phyloP scores from a whole-genome alignment of 2,329 filamentous ascomycete species.

The Aspergillus pseudonomiae region DNA sequence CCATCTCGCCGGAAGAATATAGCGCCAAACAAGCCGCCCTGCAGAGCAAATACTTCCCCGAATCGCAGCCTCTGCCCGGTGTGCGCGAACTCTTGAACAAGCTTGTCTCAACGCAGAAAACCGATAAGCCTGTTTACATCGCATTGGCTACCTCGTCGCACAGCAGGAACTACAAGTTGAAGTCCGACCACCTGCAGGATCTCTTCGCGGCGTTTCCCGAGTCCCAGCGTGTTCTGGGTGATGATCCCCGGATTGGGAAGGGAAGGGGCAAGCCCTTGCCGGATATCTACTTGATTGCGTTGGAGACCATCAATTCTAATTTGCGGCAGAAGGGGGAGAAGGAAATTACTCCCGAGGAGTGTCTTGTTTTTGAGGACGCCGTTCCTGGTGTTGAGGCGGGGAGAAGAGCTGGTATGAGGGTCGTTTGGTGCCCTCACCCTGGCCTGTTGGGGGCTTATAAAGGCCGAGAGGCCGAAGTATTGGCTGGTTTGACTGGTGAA shows the following conservation, averaged over 20 bases:
- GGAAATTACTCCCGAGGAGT: constrained; percentile 77
- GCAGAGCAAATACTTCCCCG: constrained; percentile 73
- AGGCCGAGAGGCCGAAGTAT: constrained; percentile 75
- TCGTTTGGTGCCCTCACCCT: constrained; percentile 87
- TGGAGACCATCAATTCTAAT: constrained; percentile 80
- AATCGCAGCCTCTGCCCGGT: constrained; percentile 76
- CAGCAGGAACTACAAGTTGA: constrained; percentile 71
- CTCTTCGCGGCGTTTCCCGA: constrained; percentile 64
- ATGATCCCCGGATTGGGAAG: constrained; percentile 74
- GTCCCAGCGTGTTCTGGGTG: constrained; percentile 77
- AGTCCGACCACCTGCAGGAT: constrained; percentile 62
- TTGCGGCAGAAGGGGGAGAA: constrained; percentile 60
- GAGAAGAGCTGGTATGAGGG: constrained; percentile 88
- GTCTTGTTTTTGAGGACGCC: constrained; percentile 93
- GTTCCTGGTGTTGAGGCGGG: constrained; percentile 92
- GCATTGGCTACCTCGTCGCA: constrained; percentile 85
- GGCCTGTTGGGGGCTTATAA: constrained; percentile 74
- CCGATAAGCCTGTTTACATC: constrained; percentile 64
- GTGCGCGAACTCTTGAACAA: constrained; percentile 66
- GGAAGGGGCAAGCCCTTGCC: constrained; percentile 93
- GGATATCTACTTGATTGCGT: constrained; percentile 88
- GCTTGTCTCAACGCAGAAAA: constrained; percentile 37
- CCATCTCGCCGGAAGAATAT: constrained; percentile 73
- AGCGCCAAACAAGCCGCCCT: constrained; percentile 60
- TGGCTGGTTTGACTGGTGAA: constrained; percentile 79